Base-by-base conservation (phyloP, 228 moss, liverwort and hornwort species). In the Sphagnum fallax region DNA sequence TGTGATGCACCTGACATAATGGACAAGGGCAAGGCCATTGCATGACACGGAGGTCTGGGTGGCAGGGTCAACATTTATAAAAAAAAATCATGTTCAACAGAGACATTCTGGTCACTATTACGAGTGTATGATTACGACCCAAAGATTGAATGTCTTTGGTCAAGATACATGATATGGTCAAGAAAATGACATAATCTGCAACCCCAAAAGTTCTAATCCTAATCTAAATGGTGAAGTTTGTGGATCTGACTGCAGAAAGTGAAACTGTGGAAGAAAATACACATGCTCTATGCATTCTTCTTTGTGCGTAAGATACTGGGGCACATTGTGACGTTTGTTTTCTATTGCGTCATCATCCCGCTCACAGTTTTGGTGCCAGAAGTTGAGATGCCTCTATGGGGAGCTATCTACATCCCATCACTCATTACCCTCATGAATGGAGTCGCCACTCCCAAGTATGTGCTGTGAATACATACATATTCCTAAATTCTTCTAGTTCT, bases 261-360 rank as follows among this genome's bases (percentile, higher is more conserved):
- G 16, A 84, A 71, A 47, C 53, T 81, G 5, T 74, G 88, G 79
- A 93, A 90, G 70, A 83, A 90, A 47, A 69, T 90, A 62, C 93
- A 93, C 78, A 88, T 93, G 82, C 62, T 90, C 4, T 93, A 93
- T 50, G 86, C 88, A 4, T 93, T 93, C 51, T 93, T 93, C 81
- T 84, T 93, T 51, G 93, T 93, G 0, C 88, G 93, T 8, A 93
- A 93, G 52, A 62, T 93, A 0, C 81, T 93, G 4, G 88, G 88
- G 0, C 93, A 93, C 49, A 72, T 90, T 50, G 90, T 90, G 0
- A 90, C 90, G 0, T 93, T 88, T 63, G 67, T 81, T 10, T 93
- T 93, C 80, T 93, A 89, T 67, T 93, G 91, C 55, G 5, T 93
- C 8, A 85, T 93, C 0, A 91, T 93, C 6, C 93, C 93, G 0